phyloP scores from a whole-genome alignment of 495 filamentous ascomycete species.

The Penicillium ucsense region DNA sequence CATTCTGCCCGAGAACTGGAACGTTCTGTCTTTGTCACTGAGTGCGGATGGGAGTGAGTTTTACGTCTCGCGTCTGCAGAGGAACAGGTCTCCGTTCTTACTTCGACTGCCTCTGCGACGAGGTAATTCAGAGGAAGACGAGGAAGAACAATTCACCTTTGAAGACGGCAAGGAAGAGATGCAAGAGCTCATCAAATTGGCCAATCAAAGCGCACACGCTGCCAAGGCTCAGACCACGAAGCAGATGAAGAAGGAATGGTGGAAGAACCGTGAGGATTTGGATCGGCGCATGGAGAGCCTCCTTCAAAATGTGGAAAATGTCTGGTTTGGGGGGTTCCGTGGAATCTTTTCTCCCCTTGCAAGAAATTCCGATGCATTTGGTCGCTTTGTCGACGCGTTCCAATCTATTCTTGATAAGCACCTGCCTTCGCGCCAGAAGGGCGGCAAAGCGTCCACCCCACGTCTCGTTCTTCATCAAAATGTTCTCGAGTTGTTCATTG shows the following conservation, averaged over 20 bases:
- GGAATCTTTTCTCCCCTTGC: conserved; percentile 75
- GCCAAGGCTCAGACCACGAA: conserved; percentile 50
- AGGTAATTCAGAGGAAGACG: conserved; percentile 73
- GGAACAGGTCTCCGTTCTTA: conserved; percentile 67
- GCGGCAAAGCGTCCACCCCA: conserved; percentile 37
- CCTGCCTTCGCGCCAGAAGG: conserved; percentile 74
- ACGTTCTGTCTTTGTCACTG: conserved; percentile 72
- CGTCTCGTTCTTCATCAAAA: conserved; percentile 60
- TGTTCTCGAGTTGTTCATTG: conserved; percentile 80
- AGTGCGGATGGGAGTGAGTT: conserved; percentile 75
- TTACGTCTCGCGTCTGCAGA: conserved; percentile 66
- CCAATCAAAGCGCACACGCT: conserved; percentile 74
- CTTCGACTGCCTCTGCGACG: conserved; percentile 75
- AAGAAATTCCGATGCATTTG: conserved; percentile 50
- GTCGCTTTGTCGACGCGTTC: conserved; percentile 66
- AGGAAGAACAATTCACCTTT: conserved; percentile 76
- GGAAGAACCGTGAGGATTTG: conserved; percentile 70
- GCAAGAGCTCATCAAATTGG: conserved; percentile 65
- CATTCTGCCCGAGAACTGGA: conserved; percentile 76
- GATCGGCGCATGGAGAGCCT: conserved; percentile 70
- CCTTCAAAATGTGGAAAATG: conserved; percentile 73
- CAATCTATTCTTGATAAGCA: conserved; percentile 75
- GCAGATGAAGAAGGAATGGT: conserved; percentile 70
- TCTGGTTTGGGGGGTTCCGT: conserved; percentile 91
- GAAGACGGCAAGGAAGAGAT: conserved; percentile 67